These are phyloP conservation scores for Passalora sequoiae DNA, from an alignment of 2,329 filamentous ascomycete species.

Conservation along the genomic window DNA sequence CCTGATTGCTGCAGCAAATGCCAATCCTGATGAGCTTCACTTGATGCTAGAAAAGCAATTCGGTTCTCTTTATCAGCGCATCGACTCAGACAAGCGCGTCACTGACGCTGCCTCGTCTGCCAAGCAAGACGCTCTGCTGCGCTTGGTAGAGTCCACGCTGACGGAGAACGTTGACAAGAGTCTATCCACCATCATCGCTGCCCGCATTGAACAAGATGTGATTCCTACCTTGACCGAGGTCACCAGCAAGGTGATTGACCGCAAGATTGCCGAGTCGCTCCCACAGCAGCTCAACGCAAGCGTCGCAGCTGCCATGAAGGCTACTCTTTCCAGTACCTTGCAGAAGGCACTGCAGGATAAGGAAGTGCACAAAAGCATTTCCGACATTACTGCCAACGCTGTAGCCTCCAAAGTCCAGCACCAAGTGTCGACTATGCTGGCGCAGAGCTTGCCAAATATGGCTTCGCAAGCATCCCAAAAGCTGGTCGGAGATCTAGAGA, in stretches of 20 bases:
- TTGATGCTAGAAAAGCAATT: slow-evolving; percentile 43
- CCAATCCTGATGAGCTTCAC: slow-evolving; percentile 12
- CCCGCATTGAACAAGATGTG: slow-evolving; percentile 69
- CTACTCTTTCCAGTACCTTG: slow-evolving; percentile 62
- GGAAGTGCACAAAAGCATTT: slow-evolving; percentile 65
- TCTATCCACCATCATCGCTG: slow-evolving; percentile 68
- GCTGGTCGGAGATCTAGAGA: slow-evolving; percentile 63
- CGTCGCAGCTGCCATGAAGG: slow-evolving; percentile 69
- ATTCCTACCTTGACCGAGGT: slow-evolving; percentile 68
- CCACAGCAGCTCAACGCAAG: slow-evolving; percentile 60
- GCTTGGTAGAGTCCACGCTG: slow-evolving; percentile 62
- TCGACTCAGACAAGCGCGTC: slow-evolving; percentile 64
- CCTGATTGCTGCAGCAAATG: slow-evolving; percentile 7
- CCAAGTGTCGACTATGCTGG: slow-evolving; percentile 58
- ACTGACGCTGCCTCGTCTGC: slow-evolving; percentile 58
- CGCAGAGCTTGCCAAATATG: slow-evolving; percentile 37
- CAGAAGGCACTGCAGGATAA: slow-evolving; percentile 65
- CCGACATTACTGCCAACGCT: slow-evolving; percentile 64
- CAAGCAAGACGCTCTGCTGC: slow-evolving; percentile 65
- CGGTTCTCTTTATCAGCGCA: slow-evolving; percentile 53
- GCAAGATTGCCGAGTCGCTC: slow-evolving; percentile 65
- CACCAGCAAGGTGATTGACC: slow-evolving; percentile 63
- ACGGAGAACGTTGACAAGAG: slow-evolving; percentile 70
- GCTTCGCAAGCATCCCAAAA: slow-evolving; percentile 56
- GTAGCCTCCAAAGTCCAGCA: slow-evolving; percentile 65